These are phyloP conservation scores for Coprinellus micaceus DNA, from an alignment of 768 basidiomycete species.

Conservation along the genomic window DNA sequence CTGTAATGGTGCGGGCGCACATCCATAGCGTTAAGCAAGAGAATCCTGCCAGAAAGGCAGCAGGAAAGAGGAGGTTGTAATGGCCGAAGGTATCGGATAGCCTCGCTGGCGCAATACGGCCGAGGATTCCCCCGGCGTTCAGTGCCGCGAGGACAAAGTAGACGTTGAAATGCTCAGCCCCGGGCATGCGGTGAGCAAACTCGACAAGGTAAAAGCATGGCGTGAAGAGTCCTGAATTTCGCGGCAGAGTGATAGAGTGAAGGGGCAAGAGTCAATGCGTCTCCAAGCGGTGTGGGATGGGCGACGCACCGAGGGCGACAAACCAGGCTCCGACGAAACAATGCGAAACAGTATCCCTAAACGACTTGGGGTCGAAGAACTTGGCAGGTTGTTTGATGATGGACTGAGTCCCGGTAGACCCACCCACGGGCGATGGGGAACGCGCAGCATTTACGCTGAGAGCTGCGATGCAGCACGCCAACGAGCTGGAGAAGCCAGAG, in stretches of 20 bases:
- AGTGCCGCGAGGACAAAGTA: slow-evolving; percentile 62
- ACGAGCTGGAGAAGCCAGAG: slow-evolving; percentile 48
- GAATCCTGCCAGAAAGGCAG: slow-evolving; percentile 61
- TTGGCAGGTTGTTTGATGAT: slow-evolving; percentile 4
- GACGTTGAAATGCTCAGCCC: slow-evolving; percentile 29
- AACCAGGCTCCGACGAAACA: slow-evolving; percentile 56
- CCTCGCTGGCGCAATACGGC: slow-evolving; percentile 60
- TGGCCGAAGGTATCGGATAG: slow-evolving; percentile 65
- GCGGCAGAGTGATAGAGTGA: too few species aligned
- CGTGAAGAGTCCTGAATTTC: slow-evolving; percentile 64
- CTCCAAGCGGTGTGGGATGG: too few species aligned
- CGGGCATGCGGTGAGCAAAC: slow-evolving; percentile 46
- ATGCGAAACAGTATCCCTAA: slow-evolving; percentile 50
- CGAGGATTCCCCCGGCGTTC: slow-evolving; percentile 65
- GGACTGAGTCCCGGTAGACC: too few species aligned
- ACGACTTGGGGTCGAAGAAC: slow-evolving; percentile 30
- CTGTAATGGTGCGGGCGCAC: slow-evolving; percentile 34
- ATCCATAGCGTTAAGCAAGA: slow-evolving; percentile 57
- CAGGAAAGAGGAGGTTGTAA: slow-evolving; percentile 64
- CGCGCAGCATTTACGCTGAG: slow-evolving; percentile 42
- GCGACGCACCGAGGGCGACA: slow-evolving; percentile 59
- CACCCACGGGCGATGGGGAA: too few species aligned
- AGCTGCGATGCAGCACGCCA: slow-evolving; percentile 45
- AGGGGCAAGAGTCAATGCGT: background rate
- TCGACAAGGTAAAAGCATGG: slow-evolving; percentile 69